Conservation (phyloP, 2,329 filamentous ascomycete genomes). For the Penicillium sp. region DNA sequence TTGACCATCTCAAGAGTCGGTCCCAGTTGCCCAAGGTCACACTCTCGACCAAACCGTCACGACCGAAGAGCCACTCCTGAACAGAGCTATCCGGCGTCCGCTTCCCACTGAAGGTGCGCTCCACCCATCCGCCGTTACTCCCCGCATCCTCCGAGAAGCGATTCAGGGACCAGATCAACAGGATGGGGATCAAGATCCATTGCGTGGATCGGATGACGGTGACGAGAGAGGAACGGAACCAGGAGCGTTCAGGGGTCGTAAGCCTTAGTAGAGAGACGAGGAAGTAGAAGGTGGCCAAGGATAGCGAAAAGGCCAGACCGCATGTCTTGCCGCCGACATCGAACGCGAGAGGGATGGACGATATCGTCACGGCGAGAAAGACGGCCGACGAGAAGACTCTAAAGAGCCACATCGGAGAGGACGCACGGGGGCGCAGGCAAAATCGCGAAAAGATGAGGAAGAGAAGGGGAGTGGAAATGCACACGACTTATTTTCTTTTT, state of each 20-base stretch:
- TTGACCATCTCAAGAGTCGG: constrained; percentile 81
- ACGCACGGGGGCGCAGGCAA: constrained; percentile 29
- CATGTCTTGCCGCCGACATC: constrained; percentile 95
- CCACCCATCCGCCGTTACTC: constrained; percentile 68
- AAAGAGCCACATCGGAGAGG: constrained; percentile 72
- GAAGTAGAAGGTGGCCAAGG: constrained; percentile 87
- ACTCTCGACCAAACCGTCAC: constrained; percentile 75
- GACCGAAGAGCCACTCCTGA: constrained; percentile 84
- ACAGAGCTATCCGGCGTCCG: constrained; percentile 63
- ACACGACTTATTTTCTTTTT: constrained; percentile 21
- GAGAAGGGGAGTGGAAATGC: constrained; percentile 7
- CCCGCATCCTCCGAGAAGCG: constrained; percentile 91
- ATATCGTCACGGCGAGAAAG: constrained; percentile 88
- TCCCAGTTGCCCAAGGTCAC: constrained; percentile 85
- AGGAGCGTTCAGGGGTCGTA: constrained; percentile 73
- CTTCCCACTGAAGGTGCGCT: constrained; percentile 70
- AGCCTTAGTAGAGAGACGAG: constrained; percentile 78
- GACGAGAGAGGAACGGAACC: constrained; percentile 69
- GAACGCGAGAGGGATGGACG: constrained; percentile 95
- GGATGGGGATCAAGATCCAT: constrained; percentile 78
- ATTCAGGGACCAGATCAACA: constrained; percentile 93
- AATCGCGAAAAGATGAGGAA: background rate
- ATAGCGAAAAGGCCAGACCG: constrained; percentile 88
- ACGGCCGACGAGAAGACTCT: constrained; percentile 73
- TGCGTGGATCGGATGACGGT: constrained; percentile 71